Percentiles rank a stretch among this genome's conserved stretches.
These are phyloP conservation scores for Adansonia grandidieri DNA, from an alignment of 441 rosid genomes.

Conservation along the genomic window DNA sequence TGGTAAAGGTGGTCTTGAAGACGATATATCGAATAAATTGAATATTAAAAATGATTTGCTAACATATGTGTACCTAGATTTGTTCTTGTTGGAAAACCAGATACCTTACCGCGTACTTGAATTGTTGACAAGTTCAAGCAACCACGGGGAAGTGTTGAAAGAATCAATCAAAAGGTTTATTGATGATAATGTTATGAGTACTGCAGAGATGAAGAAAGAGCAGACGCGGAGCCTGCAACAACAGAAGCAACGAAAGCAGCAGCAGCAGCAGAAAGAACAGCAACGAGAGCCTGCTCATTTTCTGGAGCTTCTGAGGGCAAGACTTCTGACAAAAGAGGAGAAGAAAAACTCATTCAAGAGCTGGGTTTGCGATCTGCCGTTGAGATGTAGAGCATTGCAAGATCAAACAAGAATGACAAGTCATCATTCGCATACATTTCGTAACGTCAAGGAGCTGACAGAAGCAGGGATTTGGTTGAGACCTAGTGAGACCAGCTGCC, in stretches of 20 bases:
- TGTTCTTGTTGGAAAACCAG: constrained; percentile 33
- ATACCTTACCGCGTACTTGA: constrained; percentile 23
- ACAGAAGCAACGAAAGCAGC: neutral
- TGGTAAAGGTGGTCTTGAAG: too few relatives aligned
- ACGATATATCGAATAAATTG: neutral
- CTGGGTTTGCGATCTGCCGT: neutral
- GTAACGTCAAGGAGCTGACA: constrained; percentile 25
- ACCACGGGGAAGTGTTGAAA: neutral
- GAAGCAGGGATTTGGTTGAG: constrained; percentile 22
- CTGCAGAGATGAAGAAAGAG: neutral
- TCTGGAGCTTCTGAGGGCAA: constrained; percentile 1
- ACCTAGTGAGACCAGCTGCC: neutral
- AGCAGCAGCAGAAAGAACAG: neutral
- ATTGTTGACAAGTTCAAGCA: neutral
- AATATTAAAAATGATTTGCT: constrained; percentile 18
- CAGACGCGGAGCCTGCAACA: neutral
- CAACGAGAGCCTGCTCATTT: constrained; percentile 17
- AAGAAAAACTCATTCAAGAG: neutral
- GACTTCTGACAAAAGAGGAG: neutral
- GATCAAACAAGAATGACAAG: neutral
- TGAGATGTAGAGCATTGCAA: neutral
- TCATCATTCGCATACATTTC: constrained; percentile 19
- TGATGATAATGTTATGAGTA: neutral
- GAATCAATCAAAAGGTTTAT: neutral
- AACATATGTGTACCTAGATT: constrained; percentile 1